Base-by-base conservation (phyloP, 2,329 filamentous ascomycete species). In the Chrysoporthe puriensis region DNA sequence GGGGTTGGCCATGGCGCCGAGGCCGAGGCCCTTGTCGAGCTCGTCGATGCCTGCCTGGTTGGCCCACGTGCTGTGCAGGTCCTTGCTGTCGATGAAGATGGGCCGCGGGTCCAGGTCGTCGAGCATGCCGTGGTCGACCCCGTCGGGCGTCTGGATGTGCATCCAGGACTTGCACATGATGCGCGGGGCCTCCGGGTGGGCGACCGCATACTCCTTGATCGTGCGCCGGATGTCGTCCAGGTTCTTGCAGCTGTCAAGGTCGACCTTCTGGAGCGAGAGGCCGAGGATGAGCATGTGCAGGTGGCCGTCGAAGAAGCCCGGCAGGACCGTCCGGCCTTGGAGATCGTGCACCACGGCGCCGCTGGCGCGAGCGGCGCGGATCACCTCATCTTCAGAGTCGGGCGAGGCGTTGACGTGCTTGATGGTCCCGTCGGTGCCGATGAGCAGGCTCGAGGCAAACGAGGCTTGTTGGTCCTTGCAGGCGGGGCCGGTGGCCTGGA, bases 251-350 rank as follows among this genome's bases (percentile, higher is more conserved):
- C 71, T 66, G 54, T 81, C 79, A 2, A 88, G 76, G 50, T 80
- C 77, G 43, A 84, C 77, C 74, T 86, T 87, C 70, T 80, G 79
- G 14, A 87, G 79, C 0, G 85, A 82, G 72, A 85, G 83, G 2
- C 85, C 85, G 36, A 87, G 80, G 59, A 85, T 79, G 54, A 87
- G 78, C 14, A 88, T 78, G 74, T 88, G 86, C 78, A 86, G 84
- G 72, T 88, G 86, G 0, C 84, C 85, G 71, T 88, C 86, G 62
- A 88, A 81, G 73, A 87, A 87, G 6, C 84, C 83, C 0, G 86
- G 85, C 1, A 88, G 75, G 7, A 87, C 77, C 9, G 80, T 79
- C 61, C 72, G 77, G 46, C 79, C 79, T 14, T 71, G 70, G 26
- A 84, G 72, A 71, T 84, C 73, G 63, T 76, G 75, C 26, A 76